Conservation (phyloP, 1,284 basidiomycete genomes). For the Moniliophthora roreri region DNA sequence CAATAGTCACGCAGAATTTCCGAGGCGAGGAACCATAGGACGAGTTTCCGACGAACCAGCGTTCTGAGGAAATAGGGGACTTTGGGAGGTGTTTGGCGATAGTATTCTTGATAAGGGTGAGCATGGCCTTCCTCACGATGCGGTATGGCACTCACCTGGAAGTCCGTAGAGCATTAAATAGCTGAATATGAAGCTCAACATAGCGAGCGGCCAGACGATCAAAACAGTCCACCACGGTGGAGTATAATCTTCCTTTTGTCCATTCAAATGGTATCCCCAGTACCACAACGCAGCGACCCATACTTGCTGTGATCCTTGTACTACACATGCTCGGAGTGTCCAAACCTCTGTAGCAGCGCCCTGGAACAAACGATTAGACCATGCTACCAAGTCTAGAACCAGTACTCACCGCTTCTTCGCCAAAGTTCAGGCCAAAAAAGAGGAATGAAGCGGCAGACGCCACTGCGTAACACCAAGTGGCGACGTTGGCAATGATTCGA, state of each 20-base stretch:
- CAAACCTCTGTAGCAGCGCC: constrained; percentile 91
- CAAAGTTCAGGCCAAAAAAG: constrained; percentile 94
- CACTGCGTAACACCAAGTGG: constrained; percentile 88
- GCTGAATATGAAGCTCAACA: constrained; percentile 72
- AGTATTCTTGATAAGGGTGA: constrained; percentile 57
- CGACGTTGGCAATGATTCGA: constrained; percentile 67
- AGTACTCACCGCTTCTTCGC: constrained; percentile 82
- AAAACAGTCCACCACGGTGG: constrained; percentile 84
- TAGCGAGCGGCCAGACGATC: constrained; percentile 81
- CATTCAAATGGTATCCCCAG: constrained; percentile 84
- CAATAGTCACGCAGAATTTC: constrained; percentile 91
- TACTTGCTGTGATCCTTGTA: constrained; percentile 90
- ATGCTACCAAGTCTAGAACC: constrained; percentile 7
- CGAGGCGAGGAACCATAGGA: constrained; percentile 90
- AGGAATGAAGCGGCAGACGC: constrained; percentile 88
- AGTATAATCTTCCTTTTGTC: constrained; percentile 42
- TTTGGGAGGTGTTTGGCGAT: constrained; percentile 87
- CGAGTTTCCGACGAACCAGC: constrained; percentile 84
- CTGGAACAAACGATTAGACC: constrained; percentile 31
- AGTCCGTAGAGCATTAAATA: constrained; percentile 84
- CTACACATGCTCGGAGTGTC: constrained; percentile 86
- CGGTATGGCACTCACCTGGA: constrained; percentile 57
- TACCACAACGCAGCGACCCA: constrained; percentile 95
- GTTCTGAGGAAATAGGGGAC: constrained; percentile 90
- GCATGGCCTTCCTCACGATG: background rate